Conservation (phyloP, 495 filamentous ascomycete genomes). For the Penicillium lagena region DNA sequence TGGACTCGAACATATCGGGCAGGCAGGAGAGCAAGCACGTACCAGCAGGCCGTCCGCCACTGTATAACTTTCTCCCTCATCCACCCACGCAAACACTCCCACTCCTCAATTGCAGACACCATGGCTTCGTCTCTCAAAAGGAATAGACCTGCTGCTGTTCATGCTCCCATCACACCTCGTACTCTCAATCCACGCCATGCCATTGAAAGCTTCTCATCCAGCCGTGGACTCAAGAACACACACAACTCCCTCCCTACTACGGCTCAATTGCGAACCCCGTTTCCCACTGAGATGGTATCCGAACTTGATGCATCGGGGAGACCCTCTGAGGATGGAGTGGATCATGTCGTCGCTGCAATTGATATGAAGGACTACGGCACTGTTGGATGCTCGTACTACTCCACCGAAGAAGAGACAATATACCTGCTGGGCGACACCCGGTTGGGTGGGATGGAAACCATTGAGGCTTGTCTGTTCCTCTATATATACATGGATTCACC, state of each 20-base stretch:
- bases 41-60: background rate
- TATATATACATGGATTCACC: background rate
- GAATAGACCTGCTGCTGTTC: slow-evolving; percentile 12
- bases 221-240: background rate
- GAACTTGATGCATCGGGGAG: slow-evolving; percentile 2
- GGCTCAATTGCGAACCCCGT: slow-evolving; percentile 5
- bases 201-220: slow-evolving; percentile 1
- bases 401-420: slow-evolving; percentile 64
- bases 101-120: background rate
- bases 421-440: slow-evolving; percentile 78
- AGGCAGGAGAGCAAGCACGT: no score
- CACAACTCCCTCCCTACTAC: slow-evolving; percentile 1
- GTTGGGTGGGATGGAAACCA: slow-evolving; percentile 59
- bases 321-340: slow-evolving; percentile 48
- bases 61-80: background rate
- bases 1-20: no score
- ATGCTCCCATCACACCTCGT: slow-evolving; percentile 4
- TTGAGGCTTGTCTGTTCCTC: slow-evolving; percentile 55
- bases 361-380: slow-evolving; percentile 66
- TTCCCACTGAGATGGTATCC: slow-evolving; percentile 1
- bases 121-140: slow-evolving; percentile 18
- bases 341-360: slow-evolving; percentile 79
- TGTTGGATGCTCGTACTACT: slow-evolving; percentile 85
- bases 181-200: slow-evolving; percentile 6
- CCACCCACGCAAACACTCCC: background rate